These are phyloP conservation scores for Beauveria sp. DNA, from an alignment of 2,329 filamentous ascomycete genomes.

Conservation along the genomic window DNA sequence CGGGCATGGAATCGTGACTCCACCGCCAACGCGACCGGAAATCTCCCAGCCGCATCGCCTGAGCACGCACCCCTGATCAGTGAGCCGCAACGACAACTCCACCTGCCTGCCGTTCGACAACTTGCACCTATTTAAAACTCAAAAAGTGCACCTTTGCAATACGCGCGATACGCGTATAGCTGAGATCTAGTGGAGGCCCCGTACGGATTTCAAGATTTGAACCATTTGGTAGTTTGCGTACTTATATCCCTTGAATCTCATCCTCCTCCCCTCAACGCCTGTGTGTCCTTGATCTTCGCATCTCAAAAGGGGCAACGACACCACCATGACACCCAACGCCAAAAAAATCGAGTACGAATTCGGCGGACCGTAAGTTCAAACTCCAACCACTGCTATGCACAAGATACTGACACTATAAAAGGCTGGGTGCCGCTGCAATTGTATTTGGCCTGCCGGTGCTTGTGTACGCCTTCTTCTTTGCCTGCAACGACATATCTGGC, in stretches of 20 bases:
- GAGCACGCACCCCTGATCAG: background rate
- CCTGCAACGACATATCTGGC: conserved; percentile 82
- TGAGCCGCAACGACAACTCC: background rate
- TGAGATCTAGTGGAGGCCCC: background rate
- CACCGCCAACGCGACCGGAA: conserved; percentile 4
- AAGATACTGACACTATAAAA: conserved; percentile 24
- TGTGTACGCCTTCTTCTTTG: conserved; percentile 66
- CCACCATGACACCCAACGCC: conserved; percentile 25
- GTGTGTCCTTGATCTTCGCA: background rate
- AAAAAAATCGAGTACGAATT: conserved; percentile 16
- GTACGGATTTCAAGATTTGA: background rate
- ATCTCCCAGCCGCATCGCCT: conserved; percentile 3
- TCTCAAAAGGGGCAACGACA: background rate
- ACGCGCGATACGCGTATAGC: conserved; percentile 1
- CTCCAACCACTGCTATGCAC: background rate
- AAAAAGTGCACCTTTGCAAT: background rate
- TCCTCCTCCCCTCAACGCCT: too few relatives aligned
- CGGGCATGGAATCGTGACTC: background rate
- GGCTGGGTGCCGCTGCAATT: conserved; percentile 64
- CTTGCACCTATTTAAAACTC: background rate
- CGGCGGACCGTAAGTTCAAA: conserved; percentile 7
- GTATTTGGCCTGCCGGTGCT: conserved; percentile 69
- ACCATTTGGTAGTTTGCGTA: background rate
- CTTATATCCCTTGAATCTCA: background rate
- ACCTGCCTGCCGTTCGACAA: background rate